Evolutionary conservation across 805 yeast species (phyloP).

Genomic region (Candida tallmaniae): DNA sequence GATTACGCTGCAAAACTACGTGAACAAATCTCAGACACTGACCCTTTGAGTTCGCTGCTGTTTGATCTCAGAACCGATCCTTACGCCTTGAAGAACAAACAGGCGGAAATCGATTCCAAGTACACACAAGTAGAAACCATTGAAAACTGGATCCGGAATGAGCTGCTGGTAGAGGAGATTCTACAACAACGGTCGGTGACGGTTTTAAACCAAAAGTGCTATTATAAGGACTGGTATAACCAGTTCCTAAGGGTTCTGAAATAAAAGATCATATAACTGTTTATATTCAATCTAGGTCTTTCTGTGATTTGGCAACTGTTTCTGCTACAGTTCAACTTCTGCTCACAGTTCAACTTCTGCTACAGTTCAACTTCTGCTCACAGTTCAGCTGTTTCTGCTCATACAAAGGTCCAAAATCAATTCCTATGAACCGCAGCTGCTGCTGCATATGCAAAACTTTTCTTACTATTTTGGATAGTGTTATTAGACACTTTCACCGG

Average conservation of each 20-base stretch:
- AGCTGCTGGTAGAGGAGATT: conserved; percentile 29
- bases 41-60: conserved; percentile 6
- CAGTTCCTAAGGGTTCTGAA: no score
- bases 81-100: conserved; percentile 27
- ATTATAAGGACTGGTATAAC: conserved; percentile 35
- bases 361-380: no score
- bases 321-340: no score
- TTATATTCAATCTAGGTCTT: no score
- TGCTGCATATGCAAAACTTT: conserved; percentile 42
- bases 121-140: conserved; percentile 23
- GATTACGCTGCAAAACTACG: conserved; percentile 23
- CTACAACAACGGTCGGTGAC: conserved; percentile 27
- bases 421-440: conserved; percentile 41
- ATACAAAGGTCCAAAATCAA: no score
- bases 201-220: conserved; percentile 34
- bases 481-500: conserved; percentile 3
- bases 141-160: conserved; percentile 36
- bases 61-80: conserved; percentile 36
- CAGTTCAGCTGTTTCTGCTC: no score
- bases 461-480: conserved; percentile 8
- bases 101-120: conserved; percentile 17
- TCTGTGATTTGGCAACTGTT: no score
- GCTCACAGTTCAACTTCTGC: no score
- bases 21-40: conserved; percentile 10
- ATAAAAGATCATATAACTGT: no score